These are phyloP conservation scores for Leptographium procerum DNA, from an alignment of 2,329 filamentous ascomycete species.

Conservation along the genomic window DNA sequence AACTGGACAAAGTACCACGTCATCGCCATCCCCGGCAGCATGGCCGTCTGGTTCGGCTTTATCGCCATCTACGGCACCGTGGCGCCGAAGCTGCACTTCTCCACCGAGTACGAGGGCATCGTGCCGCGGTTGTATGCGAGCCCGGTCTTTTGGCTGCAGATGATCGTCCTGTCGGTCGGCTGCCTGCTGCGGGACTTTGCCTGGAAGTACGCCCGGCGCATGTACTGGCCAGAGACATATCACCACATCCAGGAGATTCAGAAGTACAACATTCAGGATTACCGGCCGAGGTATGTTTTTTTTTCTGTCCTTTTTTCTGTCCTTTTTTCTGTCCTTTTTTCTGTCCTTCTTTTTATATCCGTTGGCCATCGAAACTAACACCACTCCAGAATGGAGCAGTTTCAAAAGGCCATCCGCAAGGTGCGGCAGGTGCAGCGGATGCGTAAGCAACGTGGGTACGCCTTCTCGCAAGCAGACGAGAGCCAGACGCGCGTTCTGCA, in stretches of 20 bases:
- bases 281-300: conserved; percentile 67
- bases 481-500: conserved; percentile 89
- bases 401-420: conserved; percentile 98
- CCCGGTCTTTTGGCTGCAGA: conserved; percentile 85
- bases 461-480: conserved; percentile 95
- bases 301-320: background rate
- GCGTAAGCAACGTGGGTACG: conserved; percentile 97
- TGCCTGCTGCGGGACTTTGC: conserved; percentile 82
- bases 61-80: conserved; percentile 78
- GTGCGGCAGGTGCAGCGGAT: conserved; percentile 96
- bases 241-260: conserved; percentile 99
- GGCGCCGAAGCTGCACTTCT: conserved; percentile 72
- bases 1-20: conserved; percentile 99
- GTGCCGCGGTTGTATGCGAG: conserved; percentile 70
- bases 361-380: too few species aligned
- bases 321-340: background rate
- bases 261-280: conserved; percentile 99
- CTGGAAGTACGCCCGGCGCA: conserved; percentile 96
- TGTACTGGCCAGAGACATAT: conserved; percentile 93
- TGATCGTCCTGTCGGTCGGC: conserved; percentile 63
- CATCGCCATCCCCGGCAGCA: conserved; percentile 85
- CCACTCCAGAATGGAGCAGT: conserved; percentile 82
- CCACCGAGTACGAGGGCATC: conserved; percentile 73
- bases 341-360: too few species aligned
- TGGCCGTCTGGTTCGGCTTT: conserved; percentile 85